These are phyloP conservation scores for Saitozyma sp. DNA, from an alignment of 768 basidiomycete species.

Conservation along the genomic window DNA sequence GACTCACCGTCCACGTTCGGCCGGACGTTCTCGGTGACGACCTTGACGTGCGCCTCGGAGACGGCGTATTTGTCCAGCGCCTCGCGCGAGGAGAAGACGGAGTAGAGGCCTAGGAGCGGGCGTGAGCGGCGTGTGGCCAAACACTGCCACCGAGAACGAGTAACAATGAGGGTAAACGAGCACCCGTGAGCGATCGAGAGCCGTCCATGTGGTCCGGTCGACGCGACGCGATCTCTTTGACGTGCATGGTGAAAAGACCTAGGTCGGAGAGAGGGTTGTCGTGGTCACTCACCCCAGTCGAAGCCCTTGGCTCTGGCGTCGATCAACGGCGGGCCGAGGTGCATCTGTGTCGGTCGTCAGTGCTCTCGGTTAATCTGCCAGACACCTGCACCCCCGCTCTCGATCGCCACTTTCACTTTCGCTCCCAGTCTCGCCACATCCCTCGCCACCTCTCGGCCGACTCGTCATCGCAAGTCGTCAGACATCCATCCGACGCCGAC, in stretches of 20 bases:
- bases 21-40: constrained; percentile 40
- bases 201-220: too few species aligned
- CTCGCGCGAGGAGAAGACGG: constrained; percentile 39
- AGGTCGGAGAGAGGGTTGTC: too few species aligned
- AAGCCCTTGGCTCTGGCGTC: constrained; percentile 49
- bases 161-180: neutral
- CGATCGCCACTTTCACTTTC: too few species aligned
- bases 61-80: constrained; percentile 49
- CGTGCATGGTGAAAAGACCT: too few species aligned
- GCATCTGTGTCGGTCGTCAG: constrained; percentile 17
- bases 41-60: constrained; percentile 45
- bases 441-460: too few species aligned
- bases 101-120: constrained; percentile 44
- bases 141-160: neutral
- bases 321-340: constrained; percentile 45
- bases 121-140: too few species aligned
- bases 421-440: too few species aligned
- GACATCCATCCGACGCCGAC: too few species aligned
- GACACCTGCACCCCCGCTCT: neutral
- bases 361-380: neutral
- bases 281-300: constrained; percentile 40
- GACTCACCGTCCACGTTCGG: constrained; percentile 46
- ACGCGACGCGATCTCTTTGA: too few species aligned
- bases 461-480: too few species aligned
- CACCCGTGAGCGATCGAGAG: neutral